Conservation (phyloP, 768 basidiomycete species). For the Crepidotus variabilis region DNA sequence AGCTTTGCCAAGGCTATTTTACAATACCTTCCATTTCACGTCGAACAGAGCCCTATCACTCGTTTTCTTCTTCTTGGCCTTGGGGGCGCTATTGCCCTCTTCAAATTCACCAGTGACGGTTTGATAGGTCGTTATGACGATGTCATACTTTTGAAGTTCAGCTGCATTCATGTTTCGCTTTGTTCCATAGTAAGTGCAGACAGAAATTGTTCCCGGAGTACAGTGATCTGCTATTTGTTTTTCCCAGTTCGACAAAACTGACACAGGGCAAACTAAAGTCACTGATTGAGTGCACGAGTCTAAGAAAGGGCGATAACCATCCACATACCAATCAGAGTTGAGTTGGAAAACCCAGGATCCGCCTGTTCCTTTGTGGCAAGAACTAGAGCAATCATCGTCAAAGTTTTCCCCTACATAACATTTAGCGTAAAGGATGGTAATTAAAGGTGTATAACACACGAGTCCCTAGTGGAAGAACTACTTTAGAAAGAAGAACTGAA, state of each 20-base stretch:
- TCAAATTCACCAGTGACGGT: constrained; percentile 57
- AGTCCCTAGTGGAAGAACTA: not conserved
- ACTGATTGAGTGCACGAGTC: not conserved
- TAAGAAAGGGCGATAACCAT: not conserved
- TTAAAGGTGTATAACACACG: not conserved
- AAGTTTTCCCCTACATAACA: constrained; percentile 71
- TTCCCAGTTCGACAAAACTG: constrained; percentile 86
- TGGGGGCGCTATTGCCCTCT: constrained; percentile 25
- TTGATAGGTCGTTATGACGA: constrained; percentile 85
- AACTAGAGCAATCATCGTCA: constrained; percentile 82
- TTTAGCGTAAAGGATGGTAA: no score
- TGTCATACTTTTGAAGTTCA: constrained; percentile 64
- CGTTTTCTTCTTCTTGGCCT: constrained; percentile 62
- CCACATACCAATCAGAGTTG: constrained; percentile 74
- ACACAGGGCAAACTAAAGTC: constrained; percentile 69
- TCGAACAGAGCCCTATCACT: constrained; percentile 54
- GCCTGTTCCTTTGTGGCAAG: constrained; percentile 71
- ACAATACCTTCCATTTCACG: constrained; percentile 88
- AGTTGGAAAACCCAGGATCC: constrained; percentile 50
- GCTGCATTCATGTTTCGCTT: constrained; percentile 55
- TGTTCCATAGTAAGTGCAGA: constrained; percentile 69
- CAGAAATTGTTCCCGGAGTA: constrained; percentile 42
- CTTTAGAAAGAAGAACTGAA: no score
- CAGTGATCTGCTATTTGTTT: constrained; percentile 80
- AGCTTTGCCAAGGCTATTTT: no score